Evolutionary conservation across 225 moss, liverwort and hornwort genomes (phyloP).

Genomic region (Anthoceros angustus): DNA sequence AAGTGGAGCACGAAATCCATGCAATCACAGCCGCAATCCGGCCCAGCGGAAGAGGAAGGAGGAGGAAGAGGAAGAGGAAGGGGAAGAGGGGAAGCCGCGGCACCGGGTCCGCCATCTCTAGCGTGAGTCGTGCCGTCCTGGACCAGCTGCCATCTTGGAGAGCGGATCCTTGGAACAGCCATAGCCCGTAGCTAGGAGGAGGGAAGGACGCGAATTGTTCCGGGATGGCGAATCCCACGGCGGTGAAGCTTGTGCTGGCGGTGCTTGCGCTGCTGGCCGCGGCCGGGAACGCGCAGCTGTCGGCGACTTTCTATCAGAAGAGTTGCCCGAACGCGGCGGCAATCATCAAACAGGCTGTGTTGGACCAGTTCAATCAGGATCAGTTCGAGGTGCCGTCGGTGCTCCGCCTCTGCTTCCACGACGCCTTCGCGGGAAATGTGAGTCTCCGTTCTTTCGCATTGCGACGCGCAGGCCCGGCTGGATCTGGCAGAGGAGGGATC

Average conservation of each 20-base stretch:
- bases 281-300: not conserved
- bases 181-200: too few species aligned
- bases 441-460: constrained; percentile 5
- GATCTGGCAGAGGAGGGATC: too few species aligned
- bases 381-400: constrained; percentile 25
- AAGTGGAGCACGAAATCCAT: too few species aligned
- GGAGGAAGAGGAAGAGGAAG: too few species aligned
- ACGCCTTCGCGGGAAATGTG: constrained; percentile 27
- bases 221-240: not conserved
- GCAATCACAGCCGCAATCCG: too few species aligned
- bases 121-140: too few species aligned
- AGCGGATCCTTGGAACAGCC: too few species aligned
- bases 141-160: too few species aligned
- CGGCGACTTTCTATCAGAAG: not conserved
- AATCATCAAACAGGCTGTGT: constrained; percentile 4
- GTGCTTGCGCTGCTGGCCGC: not conserved
- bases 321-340: constrained; percentile 6
- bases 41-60: too few species aligned
- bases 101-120: too few species aligned
- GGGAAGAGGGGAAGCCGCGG: too few species aligned
- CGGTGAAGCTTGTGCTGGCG: not conserved
- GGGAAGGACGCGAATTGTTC: not conserved
- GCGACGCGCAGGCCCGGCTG: too few species aligned
- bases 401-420: constrained; percentile 35
- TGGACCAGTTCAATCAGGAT: not conserved